Percentiles rank a stretch among this genome's conserved stretches.
Conservation (phyloP, 2,329 filamentous ascomycete genomes). For the Aspergillus sp. region DNA sequence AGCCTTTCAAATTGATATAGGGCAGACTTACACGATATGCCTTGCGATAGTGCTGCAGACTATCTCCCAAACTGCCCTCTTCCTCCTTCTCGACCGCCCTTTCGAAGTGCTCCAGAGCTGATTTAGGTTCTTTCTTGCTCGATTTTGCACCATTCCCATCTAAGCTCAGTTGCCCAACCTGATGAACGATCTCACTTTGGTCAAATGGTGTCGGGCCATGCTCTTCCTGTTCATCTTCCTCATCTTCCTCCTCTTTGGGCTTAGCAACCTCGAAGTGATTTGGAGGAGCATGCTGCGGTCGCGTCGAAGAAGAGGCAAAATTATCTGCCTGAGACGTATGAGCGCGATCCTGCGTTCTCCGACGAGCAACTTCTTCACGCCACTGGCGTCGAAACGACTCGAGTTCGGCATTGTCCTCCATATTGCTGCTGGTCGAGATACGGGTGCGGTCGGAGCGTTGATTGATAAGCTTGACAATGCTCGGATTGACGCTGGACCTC, state of each 20-base stretch:
- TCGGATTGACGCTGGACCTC: neutral
- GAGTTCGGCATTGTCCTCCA: slow-evolving; percentile 62
- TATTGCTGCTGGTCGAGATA: slow-evolving; percentile 12
- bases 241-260: slow-evolving; percentile 34
- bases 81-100: slow-evolving; percentile 83
- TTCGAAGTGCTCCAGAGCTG: slow-evolving; percentile 90
- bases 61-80: slow-evolving; percentile 82
- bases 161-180: slow-evolving; percentile 31
- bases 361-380: slow-evolving; percentile 69
- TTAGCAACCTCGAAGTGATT: slow-evolving; percentile 33
- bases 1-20: neutral
- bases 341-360: slow-evolving; percentile 27
- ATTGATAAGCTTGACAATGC: neutral
- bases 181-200: slow-evolving; percentile 29
- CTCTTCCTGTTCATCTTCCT: slow-evolving; percentile 12
- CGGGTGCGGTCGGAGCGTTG: neutral
- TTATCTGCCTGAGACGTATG: slow-evolving; percentile 3
- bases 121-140: slow-evolving; percentile 52
- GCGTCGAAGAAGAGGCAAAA: slow-evolving; percentile 13
- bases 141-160: slow-evolving; percentile 31
- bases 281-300: slow-evolving; percentile 30
- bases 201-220: slow-evolving; percentile 13
- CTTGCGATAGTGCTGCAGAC: slow-evolving; percentile 78
- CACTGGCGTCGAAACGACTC: slow-evolving; percentile 83
- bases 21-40: slow-evolving; percentile 69